Evolutionary conservation across 805 yeast species (phyloP).

Genomic region (Candida maris): DNA sequence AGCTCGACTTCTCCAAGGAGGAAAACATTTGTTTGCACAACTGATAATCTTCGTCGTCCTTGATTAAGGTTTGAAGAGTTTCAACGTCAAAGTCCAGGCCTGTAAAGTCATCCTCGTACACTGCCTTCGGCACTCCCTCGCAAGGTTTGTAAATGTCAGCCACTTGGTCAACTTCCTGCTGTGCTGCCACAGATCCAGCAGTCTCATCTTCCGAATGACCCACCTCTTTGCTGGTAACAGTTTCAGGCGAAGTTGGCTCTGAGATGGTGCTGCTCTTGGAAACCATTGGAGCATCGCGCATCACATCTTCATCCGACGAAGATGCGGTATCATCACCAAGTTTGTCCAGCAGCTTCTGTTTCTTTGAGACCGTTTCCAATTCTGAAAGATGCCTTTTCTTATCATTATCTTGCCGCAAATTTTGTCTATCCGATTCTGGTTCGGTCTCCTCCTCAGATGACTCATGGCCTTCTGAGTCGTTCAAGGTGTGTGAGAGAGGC

Average conservation of each 20-base stretch:
- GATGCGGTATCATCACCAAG: conserved; percentile 12
- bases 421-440: conserved; percentile 22
- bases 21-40: conserved; percentile 46
- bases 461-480: conserved; percentile 35
- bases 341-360: conserved; percentile 8
- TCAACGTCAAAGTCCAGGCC: conserved; percentile 43
- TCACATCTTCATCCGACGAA: conserved; percentile 21
- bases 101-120: conserved; percentile 41
- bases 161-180: conserved; percentile 21
- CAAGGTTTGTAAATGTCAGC: conserved; percentile 49
- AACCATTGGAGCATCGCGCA: conserved; percentile 7
- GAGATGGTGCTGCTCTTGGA: conserved; percentile 14
- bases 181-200: conserved; percentile 23
- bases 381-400: conserved; percentile 1
- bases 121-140: conserved; percentile 50
- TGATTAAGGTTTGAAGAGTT: conserved; percentile 49
- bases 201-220: not conserved
- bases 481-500: conserved; percentile 55
- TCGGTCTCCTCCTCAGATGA: conserved; percentile 21
- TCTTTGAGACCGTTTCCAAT: conserved; percentile 2
- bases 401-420: conserved; percentile 10
- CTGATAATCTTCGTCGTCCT: conserved; percentile 71
- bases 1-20: conserved; percentile 14
- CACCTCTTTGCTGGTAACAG: conserved; percentile 5
- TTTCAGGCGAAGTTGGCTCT: conserved; percentile 25